A percentile compares a stretch with the other conserved stretches of the same genome.
These are phyloP conservation scores for Posidonia australis DNA, from an alignment of 106 monocot genomes.

Conservation along the genomic window DNA sequence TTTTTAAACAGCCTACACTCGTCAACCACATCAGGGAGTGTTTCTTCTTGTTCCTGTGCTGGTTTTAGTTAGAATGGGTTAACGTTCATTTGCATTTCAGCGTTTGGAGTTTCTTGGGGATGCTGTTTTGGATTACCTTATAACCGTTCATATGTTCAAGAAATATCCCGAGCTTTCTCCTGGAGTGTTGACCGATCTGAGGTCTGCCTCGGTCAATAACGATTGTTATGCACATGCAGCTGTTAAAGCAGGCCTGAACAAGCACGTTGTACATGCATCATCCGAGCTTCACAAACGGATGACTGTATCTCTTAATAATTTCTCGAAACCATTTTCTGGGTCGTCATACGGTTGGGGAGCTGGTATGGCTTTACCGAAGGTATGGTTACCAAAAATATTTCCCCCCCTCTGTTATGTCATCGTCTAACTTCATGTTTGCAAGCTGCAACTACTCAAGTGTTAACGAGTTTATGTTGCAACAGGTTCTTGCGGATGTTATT, in stretches of 20 bases:
- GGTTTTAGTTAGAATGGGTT: not conserved
- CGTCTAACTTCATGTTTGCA: too few species aligned
- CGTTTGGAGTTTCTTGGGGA: slow-evolving; percentile 63
- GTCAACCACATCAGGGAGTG: too few species aligned
- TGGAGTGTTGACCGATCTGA: slow-evolving; percentile 47
- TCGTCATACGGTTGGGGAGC: slow-evolving; percentile 72
- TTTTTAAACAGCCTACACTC: too few species aligned
- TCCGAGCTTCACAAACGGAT: slow-evolving; percentile 45
- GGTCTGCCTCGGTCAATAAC: slow-evolving; percentile 59
- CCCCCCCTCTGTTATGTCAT: not conserved
- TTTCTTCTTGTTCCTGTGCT: not conserved
- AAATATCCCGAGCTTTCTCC: slow-evolving; percentile 40
- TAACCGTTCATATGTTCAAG: slow-evolving; percentile 32
- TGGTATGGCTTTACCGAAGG: slow-evolving; percentile 57
- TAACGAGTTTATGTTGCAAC: not conserved
- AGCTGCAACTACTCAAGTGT: not conserved
- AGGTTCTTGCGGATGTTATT: slow-evolving; percentile 65
- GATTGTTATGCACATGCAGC: slow-evolving; percentile 71
- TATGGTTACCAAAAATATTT: not conserved
- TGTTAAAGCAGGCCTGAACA: slow-evolving; percentile 50
- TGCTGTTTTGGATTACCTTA: slow-evolving; percentile 51
- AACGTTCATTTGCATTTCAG: slow-evolving; percentile 21
- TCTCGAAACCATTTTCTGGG: slow-evolving; percentile 29
- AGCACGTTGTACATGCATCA: slow-evolving; percentile 55
- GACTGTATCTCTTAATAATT: slow-evolving; percentile 28